phyloP scores from a whole-genome alignment of 192 early-diverging fungal genomes.

The Linnemannia schmuckeri region DNA sequence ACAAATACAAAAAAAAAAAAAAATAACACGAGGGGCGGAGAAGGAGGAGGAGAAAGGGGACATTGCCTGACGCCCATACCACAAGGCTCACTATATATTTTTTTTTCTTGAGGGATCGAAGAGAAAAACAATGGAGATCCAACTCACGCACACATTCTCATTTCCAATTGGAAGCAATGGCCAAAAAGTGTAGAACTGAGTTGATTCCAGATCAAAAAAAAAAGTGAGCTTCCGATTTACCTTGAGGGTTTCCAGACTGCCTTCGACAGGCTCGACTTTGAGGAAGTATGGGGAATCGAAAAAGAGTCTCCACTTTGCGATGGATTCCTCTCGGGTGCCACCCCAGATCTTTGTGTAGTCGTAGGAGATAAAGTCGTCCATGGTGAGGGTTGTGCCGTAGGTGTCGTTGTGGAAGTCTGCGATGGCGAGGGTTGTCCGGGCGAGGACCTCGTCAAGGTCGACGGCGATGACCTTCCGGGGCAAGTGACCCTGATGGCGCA shows the following conservation, averaged over 20 bases:
- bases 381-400: slow-evolving; percentile 60
- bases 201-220: slow-evolving; percentile 3
- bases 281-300: slow-evolving; percentile 67
- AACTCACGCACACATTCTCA: not conserved
- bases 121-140: slow-evolving; percentile 5
- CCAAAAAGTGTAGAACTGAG: not conserved
- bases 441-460: slow-evolving; percentile 70
- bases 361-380: slow-evolving; percentile 64
- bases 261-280: slow-evolving; percentile 65
- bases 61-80: not conserved
- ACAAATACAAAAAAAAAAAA: slow-evolving; percentile 5
- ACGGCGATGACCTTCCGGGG: slow-evolving; percentile 63
- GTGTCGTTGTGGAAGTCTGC: slow-evolving; percentile 68
- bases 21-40: not conserved
- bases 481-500: slow-evolving; percentile 45
- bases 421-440: slow-evolving; percentile 62
- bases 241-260: slow-evolving; percentile 66
- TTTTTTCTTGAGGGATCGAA: not conserved
- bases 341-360: slow-evolving; percentile 70
- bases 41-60: not conserved
- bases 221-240: slow-evolving; percentile 11
- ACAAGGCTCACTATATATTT: not conserved
- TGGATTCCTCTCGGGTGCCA: slow-evolving; percentile 65
- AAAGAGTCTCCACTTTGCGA: slow-evolving; percentile 67
- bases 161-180: not conserved